phyloP scores from a whole-genome alignment of 805 yeast species.

The Lipomyces kockii region DNA sequence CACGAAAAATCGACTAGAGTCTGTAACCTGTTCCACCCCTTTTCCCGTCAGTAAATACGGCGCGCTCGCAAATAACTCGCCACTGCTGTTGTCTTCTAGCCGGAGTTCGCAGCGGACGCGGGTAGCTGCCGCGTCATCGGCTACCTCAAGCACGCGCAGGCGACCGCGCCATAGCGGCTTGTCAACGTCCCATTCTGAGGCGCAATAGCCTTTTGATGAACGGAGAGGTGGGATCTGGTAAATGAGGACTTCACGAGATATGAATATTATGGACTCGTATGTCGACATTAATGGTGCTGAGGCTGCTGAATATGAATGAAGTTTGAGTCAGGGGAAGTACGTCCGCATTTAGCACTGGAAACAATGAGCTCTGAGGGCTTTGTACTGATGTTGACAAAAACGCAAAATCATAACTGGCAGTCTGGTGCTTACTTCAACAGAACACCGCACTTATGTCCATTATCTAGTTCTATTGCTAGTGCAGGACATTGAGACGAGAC shows the following conservation, averaged over 20 bases:
- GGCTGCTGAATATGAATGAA: background rate
- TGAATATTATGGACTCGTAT: slow-evolving; percentile 33
- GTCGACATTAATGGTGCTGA: background rate
- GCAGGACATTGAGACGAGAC: background rate
- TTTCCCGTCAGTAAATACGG: slow-evolving; percentile 44
- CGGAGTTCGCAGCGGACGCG: slow-evolving; percentile 41
- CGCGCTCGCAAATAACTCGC: slow-evolving; percentile 48
- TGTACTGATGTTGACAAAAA: background rate
- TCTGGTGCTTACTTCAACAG: too few species aligned
- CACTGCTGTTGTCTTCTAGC: slow-evolving; percentile 42
- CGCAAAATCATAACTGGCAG: too few species aligned
- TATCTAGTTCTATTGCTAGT: background rate
- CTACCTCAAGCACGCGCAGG: slow-evolving; percentile 42
- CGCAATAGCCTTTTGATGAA: slow-evolving; percentile 39
- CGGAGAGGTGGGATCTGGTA: slow-evolving; percentile 44
- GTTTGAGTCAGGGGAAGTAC: too few species aligned
- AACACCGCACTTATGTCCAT: background rate
- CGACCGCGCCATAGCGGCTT: slow-evolving; percentile 48
- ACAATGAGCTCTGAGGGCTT: background rate
- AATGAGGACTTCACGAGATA: slow-evolving; percentile 38
- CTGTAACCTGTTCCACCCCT: slow-evolving; percentile 45
- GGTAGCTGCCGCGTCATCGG: slow-evolving; percentile 2
- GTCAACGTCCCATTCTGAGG: slow-evolving; percentile 46
- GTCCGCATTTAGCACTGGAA: too few species aligned
- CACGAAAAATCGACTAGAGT: slow-evolving; percentile 47